Conservation (phyloP, 306 rosid genomes). For the Trichosanthes cucumerina region DNA sequence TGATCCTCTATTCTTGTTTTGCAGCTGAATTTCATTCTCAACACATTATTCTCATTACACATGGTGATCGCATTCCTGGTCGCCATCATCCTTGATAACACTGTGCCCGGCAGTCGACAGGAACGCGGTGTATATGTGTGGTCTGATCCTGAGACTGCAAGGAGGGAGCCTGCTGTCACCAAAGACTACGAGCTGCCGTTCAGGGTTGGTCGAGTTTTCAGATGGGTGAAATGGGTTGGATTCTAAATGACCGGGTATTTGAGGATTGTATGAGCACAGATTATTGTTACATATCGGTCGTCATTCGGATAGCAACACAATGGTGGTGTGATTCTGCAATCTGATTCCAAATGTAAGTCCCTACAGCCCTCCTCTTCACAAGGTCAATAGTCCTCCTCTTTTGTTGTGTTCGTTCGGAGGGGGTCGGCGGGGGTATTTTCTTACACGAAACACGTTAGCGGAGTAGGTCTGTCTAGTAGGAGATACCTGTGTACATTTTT, state of each 20-base stretch:
- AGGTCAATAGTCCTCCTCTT: background rate
- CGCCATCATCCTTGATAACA: conserved; percentile 82
- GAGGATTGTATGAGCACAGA: background rate
- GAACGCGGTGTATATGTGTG: conserved; percentile 97
- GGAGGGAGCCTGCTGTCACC: conserved; percentile 69
- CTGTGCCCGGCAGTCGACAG: conserved; percentile 88
- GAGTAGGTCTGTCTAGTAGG: background rate
- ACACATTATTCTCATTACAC: conserved; percentile 68
- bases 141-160: conserved; percentile 73
- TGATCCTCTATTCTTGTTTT: conserved; percentile 5
- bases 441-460: conserved; percentile 1
- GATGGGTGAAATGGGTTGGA: conserved; percentile 99
- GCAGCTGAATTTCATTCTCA: conserved; percentile 72
- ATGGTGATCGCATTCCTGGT: conserved; percentile 86
- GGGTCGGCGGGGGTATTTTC: background rate
- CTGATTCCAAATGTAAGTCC: conserved; percentile 1
- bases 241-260: conserved; percentile 13
- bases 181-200: conserved; percentile 81
- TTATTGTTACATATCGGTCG: background rate
- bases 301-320: background rate
- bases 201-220: conserved; percentile 70
- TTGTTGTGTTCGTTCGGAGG: background rate
- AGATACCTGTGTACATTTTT: conserved; percentile 10
- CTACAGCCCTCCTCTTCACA: background rate
- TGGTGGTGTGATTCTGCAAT: background rate